Conservation (phyloP, 768 basidiomycete genomes). For the Suillus weaverae region DNA sequence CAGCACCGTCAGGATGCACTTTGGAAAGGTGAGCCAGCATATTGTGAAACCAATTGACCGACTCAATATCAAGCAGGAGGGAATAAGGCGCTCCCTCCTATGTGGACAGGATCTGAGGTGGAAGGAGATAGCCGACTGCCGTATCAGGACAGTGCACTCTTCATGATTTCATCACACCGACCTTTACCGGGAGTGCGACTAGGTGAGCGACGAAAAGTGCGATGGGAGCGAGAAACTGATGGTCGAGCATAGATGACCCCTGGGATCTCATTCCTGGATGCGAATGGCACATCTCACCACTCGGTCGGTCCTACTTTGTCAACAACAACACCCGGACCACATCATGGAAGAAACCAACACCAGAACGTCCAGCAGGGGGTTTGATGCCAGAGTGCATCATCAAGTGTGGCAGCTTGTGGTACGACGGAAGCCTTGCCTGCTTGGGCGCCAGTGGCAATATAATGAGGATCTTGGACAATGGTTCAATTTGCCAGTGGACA, state of each 20-base stretch:
- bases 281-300: not conserved
- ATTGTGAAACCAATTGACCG: rapidly evolving
- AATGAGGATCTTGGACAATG: not conserved
- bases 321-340: not conserved
- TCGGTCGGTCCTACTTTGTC: not conserved
- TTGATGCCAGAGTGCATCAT: not conserved
- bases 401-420: not conserved
- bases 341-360: not conserved
- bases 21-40: not conserved
- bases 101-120: no score
- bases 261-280: not conserved
- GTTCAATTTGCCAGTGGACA: not conserved
- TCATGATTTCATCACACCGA: not conserved
- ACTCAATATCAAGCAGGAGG: not conserved
- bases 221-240: not conserved
- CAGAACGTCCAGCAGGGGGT: not conserved
- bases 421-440: not conserved
- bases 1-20: not conserved
- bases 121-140: not conserved
- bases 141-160: not conserved
- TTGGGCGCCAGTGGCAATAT: not conserved
- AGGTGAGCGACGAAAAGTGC: not conserved
- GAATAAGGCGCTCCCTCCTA: not conserved
- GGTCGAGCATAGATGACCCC: not conserved
- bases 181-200: not conserved